These are phyloP conservation scores for Oryza meridionalis DNA, from an alignment of 176 grass and related monocot genomes.

Conservation along the genomic window DNA sequence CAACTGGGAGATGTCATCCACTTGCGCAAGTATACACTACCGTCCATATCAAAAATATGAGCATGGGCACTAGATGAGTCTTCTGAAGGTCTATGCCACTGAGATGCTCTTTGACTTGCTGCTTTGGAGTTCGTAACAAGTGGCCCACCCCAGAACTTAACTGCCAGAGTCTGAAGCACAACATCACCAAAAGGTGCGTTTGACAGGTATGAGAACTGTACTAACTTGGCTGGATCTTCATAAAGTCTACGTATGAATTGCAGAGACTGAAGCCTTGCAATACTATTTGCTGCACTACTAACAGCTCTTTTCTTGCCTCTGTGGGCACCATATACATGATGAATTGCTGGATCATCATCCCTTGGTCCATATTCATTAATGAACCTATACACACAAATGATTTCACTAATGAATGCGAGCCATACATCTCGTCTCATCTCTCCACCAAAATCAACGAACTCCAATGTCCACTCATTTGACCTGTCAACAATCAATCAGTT, in stretches of 20 bases:
- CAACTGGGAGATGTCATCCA: conserved; percentile 92
- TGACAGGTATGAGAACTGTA: conserved; percentile 83
- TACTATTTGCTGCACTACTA: conserved; percentile 73
- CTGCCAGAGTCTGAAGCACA: conserved; percentile 86
- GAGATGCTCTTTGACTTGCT: conserved; percentile 45
- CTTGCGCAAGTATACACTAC: conserved; percentile 84
- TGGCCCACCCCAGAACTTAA: conserved; percentile 90
- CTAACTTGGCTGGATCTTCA: conserved; percentile 83
- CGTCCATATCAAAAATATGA: conserved; percentile 81
- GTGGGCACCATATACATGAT: conserved; percentile 81
- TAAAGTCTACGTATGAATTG: conserved; percentile 84
- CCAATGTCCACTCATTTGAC: conserved; percentile 82
- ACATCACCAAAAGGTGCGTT: conserved; percentile 73
- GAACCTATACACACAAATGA: conserved; percentile 87
- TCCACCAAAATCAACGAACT: conserved; percentile 98
- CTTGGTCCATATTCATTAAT: conserved; percentile 77
- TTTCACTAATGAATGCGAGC: conserved; percentile 84
- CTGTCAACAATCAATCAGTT: conserved; percentile 54
- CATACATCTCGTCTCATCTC: conserved; percentile 94
- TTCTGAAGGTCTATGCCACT: conserved; percentile 64
- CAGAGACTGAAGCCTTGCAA: conserved; percentile 93
- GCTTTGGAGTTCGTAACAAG: conserved; percentile 60
- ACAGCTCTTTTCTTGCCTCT: conserved; percentile 81
- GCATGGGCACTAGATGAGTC: conserved; percentile 47
- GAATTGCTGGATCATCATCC: conserved; percentile 74